A percentile compares a stretch with the other conserved stretches of the same genome.
phyloP scores from a whole-genome alignment of 2,329 filamentous ascomycete species.

The Xylaria sp. region DNA sequence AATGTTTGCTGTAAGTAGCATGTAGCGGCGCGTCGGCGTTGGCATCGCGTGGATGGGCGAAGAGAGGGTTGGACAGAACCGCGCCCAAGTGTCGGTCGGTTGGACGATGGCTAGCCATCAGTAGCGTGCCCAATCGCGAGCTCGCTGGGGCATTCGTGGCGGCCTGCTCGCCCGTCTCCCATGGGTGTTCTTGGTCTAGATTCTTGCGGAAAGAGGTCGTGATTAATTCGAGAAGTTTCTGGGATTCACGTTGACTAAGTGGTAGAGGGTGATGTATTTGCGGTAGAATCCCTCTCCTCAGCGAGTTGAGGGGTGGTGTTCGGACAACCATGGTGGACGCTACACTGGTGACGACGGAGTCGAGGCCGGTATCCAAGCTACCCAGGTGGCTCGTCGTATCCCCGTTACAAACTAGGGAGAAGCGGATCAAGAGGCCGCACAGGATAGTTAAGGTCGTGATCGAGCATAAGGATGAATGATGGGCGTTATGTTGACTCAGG shows the following conservation, averaged over 20 bases:
- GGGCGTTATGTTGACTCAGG: too few relatives aligned
- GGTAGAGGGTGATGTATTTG: slow-evolving; percentile 59
- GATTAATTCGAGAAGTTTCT: slow-evolving; percentile 60
- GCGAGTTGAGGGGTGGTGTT: slow-evolving; percentile 45
- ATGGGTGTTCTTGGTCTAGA: slow-evolving; percentile 63
- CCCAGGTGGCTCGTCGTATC: neutral
- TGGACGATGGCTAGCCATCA: slow-evolving; percentile 40
- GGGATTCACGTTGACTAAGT: slow-evolving; percentile 56
- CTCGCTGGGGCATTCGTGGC: slow-evolving; percentile 9
- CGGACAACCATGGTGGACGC: slow-evolving; percentile 35
- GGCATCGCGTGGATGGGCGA: slow-evolving; percentile 44
- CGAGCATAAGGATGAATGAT: too few relatives aligned
- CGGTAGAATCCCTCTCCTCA: slow-evolving; percentile 49
- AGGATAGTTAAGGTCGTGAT: too few relatives aligned
- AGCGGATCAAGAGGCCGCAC: too few relatives aligned
- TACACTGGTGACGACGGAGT: neutral
- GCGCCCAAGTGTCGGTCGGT: slow-evolving; percentile 60
- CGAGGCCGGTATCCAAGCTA: neutral
- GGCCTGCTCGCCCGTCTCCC: slow-evolving; percentile 41
- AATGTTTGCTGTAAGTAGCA: slow-evolving; percentile 51
- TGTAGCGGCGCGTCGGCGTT: slow-evolving; percentile 23
- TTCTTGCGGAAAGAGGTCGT: slow-evolving; percentile 63
- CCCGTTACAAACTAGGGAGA: too few relatives aligned
- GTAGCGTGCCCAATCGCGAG: neutral
- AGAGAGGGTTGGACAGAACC: slow-evolving; percentile 63